phyloP scores from a whole-genome alignment of 805 yeast species.

The Ascoidea rubescens region DNA sequence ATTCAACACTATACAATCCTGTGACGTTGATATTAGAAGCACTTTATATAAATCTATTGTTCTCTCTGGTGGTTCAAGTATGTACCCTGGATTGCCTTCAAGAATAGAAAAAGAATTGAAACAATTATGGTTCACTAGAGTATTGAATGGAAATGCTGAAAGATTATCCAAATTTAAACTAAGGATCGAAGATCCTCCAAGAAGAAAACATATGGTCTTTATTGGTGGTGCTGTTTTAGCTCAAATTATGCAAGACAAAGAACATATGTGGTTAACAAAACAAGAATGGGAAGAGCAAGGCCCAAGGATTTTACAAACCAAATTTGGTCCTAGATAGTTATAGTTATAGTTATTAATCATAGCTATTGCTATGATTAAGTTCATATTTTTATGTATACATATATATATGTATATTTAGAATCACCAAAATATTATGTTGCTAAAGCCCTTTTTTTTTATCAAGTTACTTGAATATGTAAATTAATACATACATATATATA shows the following conservation, averaged over 20 bases:
- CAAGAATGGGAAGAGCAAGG: constrained; percentile 99
- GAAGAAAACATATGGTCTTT: constrained; percentile 98
- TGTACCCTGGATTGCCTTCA: constrained; percentile 97
- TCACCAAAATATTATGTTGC: not conserved
- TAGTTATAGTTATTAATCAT: too few relatives aligned
- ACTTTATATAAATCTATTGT: constrained; percentile 86
- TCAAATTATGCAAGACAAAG: constrained; percentile 95
- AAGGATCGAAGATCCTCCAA: constrained; percentile 95
- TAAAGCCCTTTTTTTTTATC: too few relatives aligned
- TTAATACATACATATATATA: too few relatives aligned
- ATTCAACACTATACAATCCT: constrained; percentile 85
- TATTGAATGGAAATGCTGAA: constrained; percentile 74
- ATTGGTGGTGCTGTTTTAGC: constrained; percentile 98
- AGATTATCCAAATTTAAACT: constrained; percentile 88
- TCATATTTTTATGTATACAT: not conserved
- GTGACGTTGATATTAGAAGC: constrained; percentile 87
- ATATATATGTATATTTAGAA: not conserved
- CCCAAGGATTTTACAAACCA: constrained; percentile 58
- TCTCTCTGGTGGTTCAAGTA: constrained; percentile 92
- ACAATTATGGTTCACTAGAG: constrained; percentile 88
- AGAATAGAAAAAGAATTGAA: constrained; percentile 91
- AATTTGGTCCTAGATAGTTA: constrained; percentile 78
- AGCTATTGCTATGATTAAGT: too few relatives aligned
- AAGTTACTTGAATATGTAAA: too few relatives aligned
- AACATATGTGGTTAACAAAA: constrained; percentile 93